Evolutionary conservation across 2,329 filamentous ascomycete genomes (phyloP).

Genomic region (Cladorrhinum sp.): DNA sequence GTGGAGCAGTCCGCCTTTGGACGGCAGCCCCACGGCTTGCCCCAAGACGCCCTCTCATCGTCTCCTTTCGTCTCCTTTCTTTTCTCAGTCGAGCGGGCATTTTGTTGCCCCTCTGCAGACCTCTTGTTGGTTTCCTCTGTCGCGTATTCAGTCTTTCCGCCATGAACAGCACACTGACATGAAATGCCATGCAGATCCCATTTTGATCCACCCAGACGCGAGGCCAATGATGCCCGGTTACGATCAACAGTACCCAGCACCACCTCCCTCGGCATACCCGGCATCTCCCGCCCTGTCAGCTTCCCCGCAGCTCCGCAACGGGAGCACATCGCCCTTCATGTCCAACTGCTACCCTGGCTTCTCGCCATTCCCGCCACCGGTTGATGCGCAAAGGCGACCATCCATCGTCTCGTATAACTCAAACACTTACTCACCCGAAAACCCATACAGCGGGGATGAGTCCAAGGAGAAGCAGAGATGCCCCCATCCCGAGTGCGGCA

Average conservation of each 20-base stretch:
- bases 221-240: conserved; percentile 50
- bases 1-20: conserved; percentile 32
- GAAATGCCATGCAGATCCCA: conserved; percentile 46
- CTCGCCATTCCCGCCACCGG: conserved; percentile 51
- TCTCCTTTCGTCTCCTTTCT: conserved; percentile 42
- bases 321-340: conserved; percentile 66
- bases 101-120: conserved; percentile 50
- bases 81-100: conserved; percentile 52
- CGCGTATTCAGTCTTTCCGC: conserved; percentile 22
- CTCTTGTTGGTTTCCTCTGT: conserved; percentile 52
- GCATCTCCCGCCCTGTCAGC: conserved; percentile 64
- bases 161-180: conserved; percentile 36
- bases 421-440: conserved; percentile 49
- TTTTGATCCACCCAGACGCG: conserved; percentile 55
- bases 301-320: conserved; percentile 50
- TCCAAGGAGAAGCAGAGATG: conserved; percentile 69
- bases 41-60: conserved; percentile 28
- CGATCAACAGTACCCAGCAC: conserved; percentile 48
- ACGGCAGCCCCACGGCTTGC: conserved; percentile 25
- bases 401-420: conserved; percentile 72
- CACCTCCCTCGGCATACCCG: conserved; percentile 46
- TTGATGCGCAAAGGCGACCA: conserved; percentile 54
- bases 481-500: conserved; percentile 79
- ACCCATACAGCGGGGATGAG: conserved; percentile 62
- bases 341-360: conserved; percentile 48